Conservation (phyloP, 768 basidiomycete species). For the Tricholomella constricta region DNA sequence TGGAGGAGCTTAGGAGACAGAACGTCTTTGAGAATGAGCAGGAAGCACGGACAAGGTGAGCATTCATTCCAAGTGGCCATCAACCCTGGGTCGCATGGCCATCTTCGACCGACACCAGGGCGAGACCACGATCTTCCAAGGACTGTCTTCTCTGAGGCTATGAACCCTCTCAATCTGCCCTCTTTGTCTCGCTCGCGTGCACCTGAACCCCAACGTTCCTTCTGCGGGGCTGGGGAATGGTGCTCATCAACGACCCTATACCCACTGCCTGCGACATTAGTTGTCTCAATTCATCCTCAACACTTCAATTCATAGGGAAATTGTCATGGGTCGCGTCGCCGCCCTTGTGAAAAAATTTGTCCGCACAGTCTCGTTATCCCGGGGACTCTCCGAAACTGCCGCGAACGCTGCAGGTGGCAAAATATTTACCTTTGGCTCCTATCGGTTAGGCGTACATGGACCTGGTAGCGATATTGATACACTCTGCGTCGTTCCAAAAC, state of each 20-base stretch:
- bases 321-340: constrained; percentile 87
- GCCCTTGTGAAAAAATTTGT: constrained; percentile 94
- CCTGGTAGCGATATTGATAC: constrained; percentile 98
- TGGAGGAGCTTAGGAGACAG: constrained; percentile 87
- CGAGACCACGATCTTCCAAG: constrained; percentile 14
- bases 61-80: constrained; percentile 12
- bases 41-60: constrained; percentile 87
- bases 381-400: constrained; percentile 85
- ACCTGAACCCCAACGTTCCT: neutral
- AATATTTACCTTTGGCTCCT: constrained; percentile 99
- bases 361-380: constrained; percentile 70
- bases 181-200: constrained; percentile 4
- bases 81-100: constrained; percentile 9
- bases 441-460: constrained; percentile 95
- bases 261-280: neutral
- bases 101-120: constrained; percentile 6
- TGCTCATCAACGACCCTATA: constrained; percentile 10
- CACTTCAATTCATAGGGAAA: constrained; percentile 62
- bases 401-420: constrained; percentile 93
- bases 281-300: constrained; percentile 17
- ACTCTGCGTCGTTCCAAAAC: constrained; percentile 95
- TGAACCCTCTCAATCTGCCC: neutral
- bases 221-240: constrained; percentile 10
- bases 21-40: constrained; percentile 89
- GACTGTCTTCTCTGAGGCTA: constrained; percentile 3